These are phyloP conservation scores for Pseudocercospora macadamiae DNA, from an alignment of 2,329 filamentous ascomycete species.

Conservation along the genomic window DNA sequence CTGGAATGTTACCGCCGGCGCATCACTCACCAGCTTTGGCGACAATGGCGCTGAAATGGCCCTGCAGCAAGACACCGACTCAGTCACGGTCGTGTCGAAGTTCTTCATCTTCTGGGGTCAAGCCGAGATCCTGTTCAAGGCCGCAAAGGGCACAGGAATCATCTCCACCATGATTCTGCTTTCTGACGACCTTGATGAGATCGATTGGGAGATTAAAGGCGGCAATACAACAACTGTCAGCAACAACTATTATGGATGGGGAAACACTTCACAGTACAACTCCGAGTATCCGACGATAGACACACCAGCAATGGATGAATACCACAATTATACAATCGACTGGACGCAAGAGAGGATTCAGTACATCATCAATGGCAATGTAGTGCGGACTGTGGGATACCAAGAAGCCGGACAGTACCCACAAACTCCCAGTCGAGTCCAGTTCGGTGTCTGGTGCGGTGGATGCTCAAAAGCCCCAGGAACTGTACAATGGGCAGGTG, in stretches of 20 bases:
- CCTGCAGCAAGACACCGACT: constrained; percentile 69
- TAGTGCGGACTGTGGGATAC: constrained; percentile 64
- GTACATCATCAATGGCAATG: constrained; percentile 70
- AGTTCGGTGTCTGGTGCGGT: constrained; percentile 80
- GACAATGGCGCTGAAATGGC: constrained; percentile 67
- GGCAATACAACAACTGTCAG: constrained; percentile 64
- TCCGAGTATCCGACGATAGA: constrained; percentile 63
- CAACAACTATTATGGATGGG: constrained; percentile 79
- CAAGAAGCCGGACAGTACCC: constrained; percentile 55
- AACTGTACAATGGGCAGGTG: constrained; percentile 44
- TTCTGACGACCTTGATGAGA: constrained; percentile 82
- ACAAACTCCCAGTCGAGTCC: constrained; percentile 74
- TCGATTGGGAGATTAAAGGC: constrained; percentile 84
- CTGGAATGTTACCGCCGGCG: constrained; percentile 63
- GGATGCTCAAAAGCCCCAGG: constrained; percentile 72
- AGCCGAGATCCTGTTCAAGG: constrained; percentile 77
- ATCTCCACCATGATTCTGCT: constrained; percentile 81
- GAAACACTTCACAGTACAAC: constrained; percentile 64
- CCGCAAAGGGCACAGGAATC: constrained; percentile 73
- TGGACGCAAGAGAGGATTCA: constrained; percentile 70
- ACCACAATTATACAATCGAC: constrained; percentile 70
- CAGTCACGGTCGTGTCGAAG: constrained; percentile 75
- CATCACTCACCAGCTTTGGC: constrained; percentile 61
- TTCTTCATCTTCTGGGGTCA: constrained; percentile 88
- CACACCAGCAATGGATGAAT: constrained; percentile 57